phyloP scores from a whole-genome alignment of 306 rosid species.

The Glycyrrhiza uralensis region DNA sequence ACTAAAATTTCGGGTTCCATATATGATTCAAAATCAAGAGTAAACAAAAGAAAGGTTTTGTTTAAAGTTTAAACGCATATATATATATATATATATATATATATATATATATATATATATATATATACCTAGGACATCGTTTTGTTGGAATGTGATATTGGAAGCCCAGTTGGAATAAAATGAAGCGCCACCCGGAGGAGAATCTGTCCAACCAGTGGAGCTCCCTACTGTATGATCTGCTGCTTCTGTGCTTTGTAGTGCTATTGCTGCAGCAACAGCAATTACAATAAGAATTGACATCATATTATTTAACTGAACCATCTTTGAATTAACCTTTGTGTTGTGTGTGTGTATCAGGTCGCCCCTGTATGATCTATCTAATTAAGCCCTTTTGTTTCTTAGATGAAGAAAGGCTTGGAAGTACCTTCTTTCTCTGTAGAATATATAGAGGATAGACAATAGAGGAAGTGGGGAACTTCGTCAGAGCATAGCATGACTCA shows the following conservation, averaged over 20 bases:
- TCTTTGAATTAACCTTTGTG: not conserved
- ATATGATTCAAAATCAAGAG: too few relatives aligned
- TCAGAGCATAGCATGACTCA: not conserved
- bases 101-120: too few relatives aligned
- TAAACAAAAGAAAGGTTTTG: too few relatives aligned
- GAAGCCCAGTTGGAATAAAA: constrained; percentile 41
- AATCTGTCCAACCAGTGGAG: constrained; percentile 27
- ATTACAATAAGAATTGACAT: constrained; percentile 5
- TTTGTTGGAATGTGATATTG: not conserved
- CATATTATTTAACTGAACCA: constrained; percentile 19
- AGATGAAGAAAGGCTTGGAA: not conserved
- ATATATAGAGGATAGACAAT: constrained; percentile 12
- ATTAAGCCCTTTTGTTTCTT: not conserved
- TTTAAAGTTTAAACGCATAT: not conserved
- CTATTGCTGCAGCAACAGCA: constrained; percentile 8
- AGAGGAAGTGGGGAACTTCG: not conserved
- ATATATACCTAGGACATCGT: constrained; percentile 43
- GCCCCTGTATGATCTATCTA: constrained; percentile 13
- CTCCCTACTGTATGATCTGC: constrained; percentile 31
- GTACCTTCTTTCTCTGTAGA: not conserved
- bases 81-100: too few relatives aligned
- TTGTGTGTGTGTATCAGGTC: constrained; percentile 26
- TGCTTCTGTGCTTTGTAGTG: not conserved
- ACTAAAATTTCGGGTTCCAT: too few relatives aligned
- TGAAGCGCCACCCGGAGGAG: constrained; percentile 15